phyloP scores from a whole-genome alignment of 345 rosid species.

The Populus pruinosa region DNA sequence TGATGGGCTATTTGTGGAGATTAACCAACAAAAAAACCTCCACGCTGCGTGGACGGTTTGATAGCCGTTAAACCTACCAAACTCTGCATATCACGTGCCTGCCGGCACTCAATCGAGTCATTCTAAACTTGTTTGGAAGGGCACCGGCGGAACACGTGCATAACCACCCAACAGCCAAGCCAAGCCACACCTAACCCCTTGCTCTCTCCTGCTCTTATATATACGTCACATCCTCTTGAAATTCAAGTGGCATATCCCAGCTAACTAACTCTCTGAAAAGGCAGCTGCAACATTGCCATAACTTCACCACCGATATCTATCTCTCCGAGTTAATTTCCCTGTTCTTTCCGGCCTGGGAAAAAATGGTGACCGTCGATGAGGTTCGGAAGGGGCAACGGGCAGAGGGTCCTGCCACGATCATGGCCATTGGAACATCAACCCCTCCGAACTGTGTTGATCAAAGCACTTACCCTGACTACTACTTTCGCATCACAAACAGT shows the following conservation, averaged over 20 bases:
- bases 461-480: conserved; percentile 46
- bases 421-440: conserved; percentile 54
- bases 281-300: neutral
- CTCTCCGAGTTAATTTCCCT: neutral
- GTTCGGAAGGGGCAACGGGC: conserved; percentile 40
- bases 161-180: neutral
- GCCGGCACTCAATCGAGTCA: neutral
- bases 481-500: conserved; percentile 51
- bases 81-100: conserved; percentile 12
- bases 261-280: neutral
- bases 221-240: neutral
- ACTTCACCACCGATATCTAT: neutral
- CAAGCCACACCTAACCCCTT: neutral
- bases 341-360: neutral
- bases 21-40: neutral
- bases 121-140: neutral
- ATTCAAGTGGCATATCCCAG: neutral
- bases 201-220: neutral
- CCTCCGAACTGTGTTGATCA: conserved; percentile 47
- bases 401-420: conserved; percentile 45
- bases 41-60: neutral
- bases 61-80: neutral
- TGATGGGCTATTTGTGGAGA: neutral
- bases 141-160: neutral
- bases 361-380: conserved; percentile 47